Evolutionary conservation across 257 asterid genomes (phyloP).

Genomic region (Gentiana dahurica): DNA sequence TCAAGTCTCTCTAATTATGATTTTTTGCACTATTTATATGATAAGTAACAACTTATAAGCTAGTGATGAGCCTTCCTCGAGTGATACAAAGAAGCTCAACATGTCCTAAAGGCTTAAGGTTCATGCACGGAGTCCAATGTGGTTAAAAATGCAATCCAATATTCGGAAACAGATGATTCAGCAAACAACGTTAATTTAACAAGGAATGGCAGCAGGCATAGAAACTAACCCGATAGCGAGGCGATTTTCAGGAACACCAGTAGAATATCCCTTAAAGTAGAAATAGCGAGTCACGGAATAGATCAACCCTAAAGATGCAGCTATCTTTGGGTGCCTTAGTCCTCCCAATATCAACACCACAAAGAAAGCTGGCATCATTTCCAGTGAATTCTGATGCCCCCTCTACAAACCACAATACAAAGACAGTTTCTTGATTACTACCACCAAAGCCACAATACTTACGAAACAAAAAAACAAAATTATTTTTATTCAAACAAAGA

Average conservation of each 20-base stretch:
- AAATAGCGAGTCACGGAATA: conserved; percentile 38
- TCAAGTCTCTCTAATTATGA: too few species aligned
- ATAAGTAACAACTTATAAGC: too few species aligned
- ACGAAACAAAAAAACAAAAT: too few species aligned
- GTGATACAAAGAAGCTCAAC: too few species aligned
- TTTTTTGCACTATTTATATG: too few species aligned
- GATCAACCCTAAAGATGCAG: conserved; percentile 46
- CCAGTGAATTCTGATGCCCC: conserved; percentile 96
- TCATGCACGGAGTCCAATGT: too few species aligned
- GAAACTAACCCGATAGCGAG: conserved; percentile 44
- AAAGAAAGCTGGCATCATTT: conserved; percentile 65
- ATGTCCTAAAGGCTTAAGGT: too few species aligned
- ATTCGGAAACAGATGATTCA: too few species aligned
- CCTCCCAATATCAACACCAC: conserved; percentile 63
- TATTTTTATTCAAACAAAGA: background rate
- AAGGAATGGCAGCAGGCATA: background rate
- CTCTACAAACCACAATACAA: conserved; percentile 36
- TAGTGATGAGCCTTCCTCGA: too few species aligned
- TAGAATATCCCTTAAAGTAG: conserved; percentile 84
- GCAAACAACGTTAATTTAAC: too few species aligned
- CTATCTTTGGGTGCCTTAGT: conserved; percentile 52
- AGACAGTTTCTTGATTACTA: conserved; percentile 4
- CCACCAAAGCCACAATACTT: background rate
- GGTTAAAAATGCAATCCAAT: too few species aligned
- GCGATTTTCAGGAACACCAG: conserved; percentile 68